Conservation (phyloP, 2,329 filamentous ascomycete species). For the Cadophora sp. region DNA sequence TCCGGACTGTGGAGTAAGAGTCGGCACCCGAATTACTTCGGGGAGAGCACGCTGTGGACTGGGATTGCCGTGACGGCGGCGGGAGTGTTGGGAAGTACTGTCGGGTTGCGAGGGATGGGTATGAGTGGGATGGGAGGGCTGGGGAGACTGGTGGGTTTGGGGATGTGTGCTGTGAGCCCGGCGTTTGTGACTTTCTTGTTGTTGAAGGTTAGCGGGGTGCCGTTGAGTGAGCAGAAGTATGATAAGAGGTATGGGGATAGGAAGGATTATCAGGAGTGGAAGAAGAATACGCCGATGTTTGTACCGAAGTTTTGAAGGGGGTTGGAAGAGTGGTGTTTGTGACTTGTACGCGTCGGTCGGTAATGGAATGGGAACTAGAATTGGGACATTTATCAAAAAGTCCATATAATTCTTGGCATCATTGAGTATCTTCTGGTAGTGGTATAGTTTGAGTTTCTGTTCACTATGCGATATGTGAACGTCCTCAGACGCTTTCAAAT, state of each 20-base stretch:
- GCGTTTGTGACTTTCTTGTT: constrained; percentile 69
- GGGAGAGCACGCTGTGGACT: constrained; percentile 73
- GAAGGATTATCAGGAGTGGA: constrained; percentile 73
- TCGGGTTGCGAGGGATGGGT: constrained; percentile 63
- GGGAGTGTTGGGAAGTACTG: constrained; percentile 59
- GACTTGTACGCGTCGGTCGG: no score
- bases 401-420: no score
- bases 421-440: no score
- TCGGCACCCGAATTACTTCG: constrained; percentile 75
- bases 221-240: constrained; percentile 73
- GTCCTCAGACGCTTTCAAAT: no score
- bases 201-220: constrained; percentile 67
- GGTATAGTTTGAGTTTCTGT: no score
- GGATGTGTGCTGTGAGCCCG: constrained; percentile 58
- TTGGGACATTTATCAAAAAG: no score
- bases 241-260: constrained; percentile 67
- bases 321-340: background rate
- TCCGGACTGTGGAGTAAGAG: constrained; percentile 66
- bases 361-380: no score
- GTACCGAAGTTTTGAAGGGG: constrained; percentile 59
- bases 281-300: constrained; percentile 68
- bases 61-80: constrained; percentile 67
- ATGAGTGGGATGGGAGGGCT: constrained; percentile 51
- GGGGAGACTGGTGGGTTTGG: constrained; percentile 52
- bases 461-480: no score